Conservation (phyloP, 805 yeast genomes). For the Pachysolen tannophilus region DNA sequence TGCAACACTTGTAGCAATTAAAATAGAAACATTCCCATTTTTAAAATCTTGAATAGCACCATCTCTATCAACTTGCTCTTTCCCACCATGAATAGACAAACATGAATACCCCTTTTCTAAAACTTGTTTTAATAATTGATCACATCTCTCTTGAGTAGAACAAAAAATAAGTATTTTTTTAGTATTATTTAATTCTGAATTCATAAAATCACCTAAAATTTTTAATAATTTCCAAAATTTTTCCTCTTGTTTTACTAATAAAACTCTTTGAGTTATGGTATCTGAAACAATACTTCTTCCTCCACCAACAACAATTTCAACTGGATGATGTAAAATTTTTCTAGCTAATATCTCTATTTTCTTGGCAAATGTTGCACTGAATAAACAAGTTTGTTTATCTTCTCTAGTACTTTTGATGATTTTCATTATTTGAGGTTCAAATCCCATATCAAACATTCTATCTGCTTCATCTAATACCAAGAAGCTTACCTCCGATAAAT, state of each 20-base stretch:
- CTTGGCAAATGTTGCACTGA: constrained; percentile 89
- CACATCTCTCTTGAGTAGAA: constrained; percentile 85
- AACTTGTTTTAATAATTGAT: constrained; percentile 50
- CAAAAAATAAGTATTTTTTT: constrained; percentile 73
- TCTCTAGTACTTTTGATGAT: constrained; percentile 72
- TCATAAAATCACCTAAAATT: constrained; percentile 39
- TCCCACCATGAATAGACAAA: constrained; percentile 83
- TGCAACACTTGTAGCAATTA: constrained; percentile 90
- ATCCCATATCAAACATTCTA: constrained; percentile 93
- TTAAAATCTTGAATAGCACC: constrained; percentile 65
- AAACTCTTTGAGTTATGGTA: constrained; percentile 68
- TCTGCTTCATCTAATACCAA: constrained; percentile 96
- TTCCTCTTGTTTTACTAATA: constrained; percentile 43
- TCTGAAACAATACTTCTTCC: constrained; percentile 74
- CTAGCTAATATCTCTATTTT: constrained; percentile 72
- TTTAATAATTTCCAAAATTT: constrained; percentile 52
- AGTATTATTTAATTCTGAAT: constrained; percentile 19
- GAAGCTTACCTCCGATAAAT: constrained; percentile 62
- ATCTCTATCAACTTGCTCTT: constrained; percentile 77
- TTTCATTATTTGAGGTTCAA: constrained; percentile 89
- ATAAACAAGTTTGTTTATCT: constrained; percentile 81
- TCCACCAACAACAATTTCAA: constrained; percentile 68
- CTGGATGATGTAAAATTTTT: constrained; percentile 52
- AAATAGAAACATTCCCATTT: constrained; percentile 47
- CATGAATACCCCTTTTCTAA: constrained; percentile 47